Evolutionary conservation across 371 early-diverging fungal genomes (phyloP).

Genomic region (Parasitella parasitica): DNA sequence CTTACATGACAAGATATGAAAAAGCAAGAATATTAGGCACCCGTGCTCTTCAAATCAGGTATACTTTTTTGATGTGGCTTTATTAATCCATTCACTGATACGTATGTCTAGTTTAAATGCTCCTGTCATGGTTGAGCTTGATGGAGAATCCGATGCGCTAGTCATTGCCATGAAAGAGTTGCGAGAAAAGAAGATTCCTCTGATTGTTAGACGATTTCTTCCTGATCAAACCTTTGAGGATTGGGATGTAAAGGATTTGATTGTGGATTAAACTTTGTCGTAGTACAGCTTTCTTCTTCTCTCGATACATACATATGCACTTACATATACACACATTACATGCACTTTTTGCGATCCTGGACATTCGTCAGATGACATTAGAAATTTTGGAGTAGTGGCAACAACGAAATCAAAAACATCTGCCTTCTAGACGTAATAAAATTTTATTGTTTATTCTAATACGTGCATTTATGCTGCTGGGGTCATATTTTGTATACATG

Average conservation of each 20-base stretch:
- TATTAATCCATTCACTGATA: too few relatives aligned
- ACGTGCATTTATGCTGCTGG: too few relatives aligned
- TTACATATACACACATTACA: not conserved
- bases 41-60: conserved; percentile 83
- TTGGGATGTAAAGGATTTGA: conserved; percentile 96
- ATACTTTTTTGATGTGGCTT: not conserved
- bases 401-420: not conserved
- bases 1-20: conserved; percentile 99
- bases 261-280: conserved; percentile 44
- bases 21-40: conserved; percentile 97
- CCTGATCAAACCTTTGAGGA: conserved; percentile 98
- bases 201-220: conserved; percentile 93
- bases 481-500: too few relatives aligned
- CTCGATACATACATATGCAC: not conserved
- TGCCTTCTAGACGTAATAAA: too few relatives aligned
- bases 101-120: conserved; percentile 98
- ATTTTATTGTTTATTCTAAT: too few relatives aligned
- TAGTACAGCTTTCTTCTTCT: not conserved
- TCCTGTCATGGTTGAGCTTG: conserved; percentile 97
- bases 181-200: conserved; percentile 92
- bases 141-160: conserved; percentile 97
- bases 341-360: not conserved
- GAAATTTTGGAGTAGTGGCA: not conserved
- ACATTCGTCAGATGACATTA: not conserved
- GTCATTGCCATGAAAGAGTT: conserved; percentile 98